A percentile compares a stretch with the other conserved stretches of the same genome.
Conservation (phyloP, 306 rosid species). For the Cicer arietinum region DNA sequence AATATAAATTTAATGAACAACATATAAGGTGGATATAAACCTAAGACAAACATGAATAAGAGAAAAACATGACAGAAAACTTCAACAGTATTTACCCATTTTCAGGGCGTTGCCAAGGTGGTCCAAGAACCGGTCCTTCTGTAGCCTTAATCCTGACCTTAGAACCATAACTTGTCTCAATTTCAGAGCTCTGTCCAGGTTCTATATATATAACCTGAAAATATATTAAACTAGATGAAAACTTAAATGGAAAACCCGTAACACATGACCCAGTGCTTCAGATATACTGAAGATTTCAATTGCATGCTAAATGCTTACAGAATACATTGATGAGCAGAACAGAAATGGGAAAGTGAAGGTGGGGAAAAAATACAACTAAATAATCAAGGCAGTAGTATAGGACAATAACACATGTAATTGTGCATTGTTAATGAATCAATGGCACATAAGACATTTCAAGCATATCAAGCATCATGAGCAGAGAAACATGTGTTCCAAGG, state of each 20-base stretch:
- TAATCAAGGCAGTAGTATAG: not conserved
- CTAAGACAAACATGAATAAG: slow-evolving; percentile 2
- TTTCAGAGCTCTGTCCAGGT: slow-evolving; percentile 81
- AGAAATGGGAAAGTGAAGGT: not conserved
- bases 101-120: slow-evolving; percentile 98
- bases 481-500: slow-evolving; percentile 22
- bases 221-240: slow-evolving; percentile 29
- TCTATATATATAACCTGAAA: slow-evolving; percentile 82
- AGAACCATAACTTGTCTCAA: slow-evolving; percentile 71
- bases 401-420: not conserved
- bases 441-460: slow-evolving; percentile 16
- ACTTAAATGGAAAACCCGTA: not conserved
- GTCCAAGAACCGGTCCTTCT: slow-evolving; percentile 94
- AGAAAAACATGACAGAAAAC: slow-evolving; percentile 30
- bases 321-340: slow-evolving; percentile 19
- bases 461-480: not conserved
- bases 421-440: slow-evolving; percentile 27
- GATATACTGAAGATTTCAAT: not conserved
- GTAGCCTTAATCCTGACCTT: slow-evolving; percentile 73
- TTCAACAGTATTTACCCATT: slow-evolving; percentile 67
- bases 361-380: slow-evolving; percentile 2
- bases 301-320: slow-evolving; percentile 24
- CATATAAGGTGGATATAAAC: slow-evolving; percentile 7
- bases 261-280: slow-evolving; percentile 7
- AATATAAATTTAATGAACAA: slow-evolving; percentile 20